These are phyloP conservation scores for Echinochloa phyllopogon DNA, from an alignment of 176 grass and related monocot species.

Conservation along the genomic window DNA sequence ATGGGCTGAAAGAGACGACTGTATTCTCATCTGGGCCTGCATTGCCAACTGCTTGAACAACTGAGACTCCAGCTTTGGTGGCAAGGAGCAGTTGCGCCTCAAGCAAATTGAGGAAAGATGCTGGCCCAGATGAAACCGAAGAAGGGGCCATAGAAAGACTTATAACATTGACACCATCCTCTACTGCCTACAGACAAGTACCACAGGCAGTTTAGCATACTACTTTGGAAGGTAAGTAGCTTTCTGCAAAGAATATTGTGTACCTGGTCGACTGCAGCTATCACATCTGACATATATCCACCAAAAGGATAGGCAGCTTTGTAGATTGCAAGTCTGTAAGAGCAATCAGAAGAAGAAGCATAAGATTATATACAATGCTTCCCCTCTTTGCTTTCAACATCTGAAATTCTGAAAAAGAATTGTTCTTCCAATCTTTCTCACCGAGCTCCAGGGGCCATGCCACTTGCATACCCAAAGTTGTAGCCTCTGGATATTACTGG, in stretches of 20 bases:
- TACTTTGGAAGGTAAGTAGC: slow-evolving; percentile 25
- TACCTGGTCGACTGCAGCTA: slow-evolving; percentile 86
- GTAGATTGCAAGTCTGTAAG: slow-evolving; percentile 80
- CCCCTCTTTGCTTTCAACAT: not conserved
- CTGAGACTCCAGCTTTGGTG: slow-evolving; percentile 81
- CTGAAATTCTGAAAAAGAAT: slow-evolving; percentile 31
- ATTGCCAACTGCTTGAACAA: slow-evolving; percentile 92
- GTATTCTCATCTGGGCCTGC: slow-evolving; percentile 66
- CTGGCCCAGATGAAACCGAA: slow-evolving; percentile 57
- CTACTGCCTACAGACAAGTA: slow-evolving; percentile 75
- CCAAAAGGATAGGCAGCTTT: slow-evolving; percentile 93
- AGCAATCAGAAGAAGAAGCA: slow-evolving; percentile 32
- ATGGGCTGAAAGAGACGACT: slow-evolving; percentile 92
- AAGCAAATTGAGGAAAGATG: slow-evolving; percentile 86
- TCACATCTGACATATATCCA: slow-evolving; percentile 92
- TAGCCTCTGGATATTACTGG: slow-evolving; percentile 64
- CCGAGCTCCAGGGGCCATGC: slow-evolving; percentile 87
- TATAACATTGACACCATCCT: slow-evolving; percentile 88
- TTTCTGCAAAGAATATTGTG: slow-evolving; percentile 26
- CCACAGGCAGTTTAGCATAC: slow-evolving; percentile 2
- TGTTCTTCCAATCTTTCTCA: slow-evolving; percentile 49
- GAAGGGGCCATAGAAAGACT: slow-evolving; percentile 82
- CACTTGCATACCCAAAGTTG: slow-evolving; percentile 85
- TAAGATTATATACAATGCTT: slow-evolving; percentile 19
- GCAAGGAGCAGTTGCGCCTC: slow-evolving; percentile 90